Conservation (phyloP, 176 grass and related monocot genomes). For the Secale cereale region DNA sequence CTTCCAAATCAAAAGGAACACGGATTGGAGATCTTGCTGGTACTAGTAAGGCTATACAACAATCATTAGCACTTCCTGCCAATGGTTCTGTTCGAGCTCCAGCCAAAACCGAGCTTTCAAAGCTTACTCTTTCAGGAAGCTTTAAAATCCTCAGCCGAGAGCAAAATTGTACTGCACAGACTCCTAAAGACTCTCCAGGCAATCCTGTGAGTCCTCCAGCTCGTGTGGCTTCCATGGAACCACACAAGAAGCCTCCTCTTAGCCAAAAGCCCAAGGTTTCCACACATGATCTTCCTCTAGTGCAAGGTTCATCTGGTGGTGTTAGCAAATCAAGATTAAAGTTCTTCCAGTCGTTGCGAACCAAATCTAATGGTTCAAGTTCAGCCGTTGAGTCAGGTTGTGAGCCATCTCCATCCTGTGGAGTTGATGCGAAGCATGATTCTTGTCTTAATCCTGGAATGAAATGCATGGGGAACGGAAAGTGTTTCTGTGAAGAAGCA, state of each 20-base stretch:
- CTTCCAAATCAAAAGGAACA: conserved; percentile 46
- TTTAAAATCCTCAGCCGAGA: conserved; percentile 65
- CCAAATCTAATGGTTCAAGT: conserved; percentile 49
- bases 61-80: conserved; percentile 21
- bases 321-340: conserved; percentile 39
- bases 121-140: conserved; percentile 43
- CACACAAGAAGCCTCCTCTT: conserved; percentile 29
- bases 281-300: conserved; percentile 20
- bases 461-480: conserved; percentile 39
- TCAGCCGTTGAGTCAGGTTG: conserved; percentile 26
- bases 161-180: conserved; percentile 38
- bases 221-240: conserved; percentile 26
- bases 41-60: conserved; percentile 37
- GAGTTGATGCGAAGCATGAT: conserved; percentile 29
- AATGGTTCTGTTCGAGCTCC: conserved; percentile 34
- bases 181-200: conserved; percentile 29
- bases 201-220: conserved; percentile 35
- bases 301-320: conserved; percentile 42
- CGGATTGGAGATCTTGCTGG: conserved; percentile 45
- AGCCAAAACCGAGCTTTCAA: conserved; percentile 52
- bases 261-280: conserved; percentile 40
- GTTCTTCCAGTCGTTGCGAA: conserved; percentile 52
- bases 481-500: conserved; percentile 37
- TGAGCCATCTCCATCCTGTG: conserved; percentile 24
- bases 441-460: conserved; percentile 34